Evolutionary conservation across 371 early-diverging fungal species (phyloP).

Genomic region (Mucor sp.): DNA sequence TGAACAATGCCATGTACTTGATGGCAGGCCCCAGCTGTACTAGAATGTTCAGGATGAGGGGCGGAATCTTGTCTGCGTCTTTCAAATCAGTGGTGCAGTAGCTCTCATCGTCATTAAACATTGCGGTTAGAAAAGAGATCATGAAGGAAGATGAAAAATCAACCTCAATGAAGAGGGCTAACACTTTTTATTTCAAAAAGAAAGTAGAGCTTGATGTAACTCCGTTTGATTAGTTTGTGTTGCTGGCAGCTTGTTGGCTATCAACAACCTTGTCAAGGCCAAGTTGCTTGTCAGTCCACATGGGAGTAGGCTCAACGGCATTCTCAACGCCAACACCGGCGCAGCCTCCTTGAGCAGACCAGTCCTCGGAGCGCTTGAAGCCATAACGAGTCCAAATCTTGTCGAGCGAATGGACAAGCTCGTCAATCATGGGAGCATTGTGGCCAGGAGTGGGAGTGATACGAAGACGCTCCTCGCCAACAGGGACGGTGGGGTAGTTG

Average conservation of each 20-base stretch:
- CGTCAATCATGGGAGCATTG: conserved; percentile 75
- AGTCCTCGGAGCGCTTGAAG: conserved; percentile 85
- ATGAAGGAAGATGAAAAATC: neutral
- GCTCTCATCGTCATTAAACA: neutral
- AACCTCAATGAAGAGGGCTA: neutral
- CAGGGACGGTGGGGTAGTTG: conserved; percentile 97
- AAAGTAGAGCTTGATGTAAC: neutral
- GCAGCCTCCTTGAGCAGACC: conserved; percentile 84
- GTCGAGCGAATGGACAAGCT: conserved; percentile 81
- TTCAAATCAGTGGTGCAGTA: neutral
- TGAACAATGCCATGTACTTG: neutral
- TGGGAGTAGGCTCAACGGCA: conserved; percentile 48
- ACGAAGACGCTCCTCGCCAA: conserved; percentile 95
- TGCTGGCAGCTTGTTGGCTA: conserved; percentile 18
- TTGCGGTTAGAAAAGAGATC: neutral
- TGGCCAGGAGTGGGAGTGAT: conserved; percentile 98
- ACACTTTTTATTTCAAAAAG: neutral
- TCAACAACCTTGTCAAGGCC: conserved; percentile 33
- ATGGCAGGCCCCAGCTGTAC: neutral
- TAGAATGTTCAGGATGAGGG: neutral
- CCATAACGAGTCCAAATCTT: conserved; percentile 87
- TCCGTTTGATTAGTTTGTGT: neutral
- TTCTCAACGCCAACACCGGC: conserved; percentile 81
- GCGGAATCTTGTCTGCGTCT: neutral
- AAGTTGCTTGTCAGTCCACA: conserved; percentile 70